Conservation (phyloP, 257 asterid species). For the Solanum bulbocastanum region DNA sequence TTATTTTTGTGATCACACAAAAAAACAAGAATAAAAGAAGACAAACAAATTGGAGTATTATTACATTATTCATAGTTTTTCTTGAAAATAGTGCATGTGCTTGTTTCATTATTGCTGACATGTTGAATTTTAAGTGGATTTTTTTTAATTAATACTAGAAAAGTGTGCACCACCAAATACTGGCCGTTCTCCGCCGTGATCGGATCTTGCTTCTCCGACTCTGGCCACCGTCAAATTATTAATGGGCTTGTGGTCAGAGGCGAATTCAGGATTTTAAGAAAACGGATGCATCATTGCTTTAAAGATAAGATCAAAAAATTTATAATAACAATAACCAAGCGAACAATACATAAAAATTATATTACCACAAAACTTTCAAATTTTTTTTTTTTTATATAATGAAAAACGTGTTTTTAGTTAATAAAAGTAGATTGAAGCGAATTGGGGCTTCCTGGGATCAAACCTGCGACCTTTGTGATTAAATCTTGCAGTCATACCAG, state of each 20-base stretch:
- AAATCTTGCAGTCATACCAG: no score
- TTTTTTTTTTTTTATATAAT: no score
- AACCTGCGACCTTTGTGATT: no score
- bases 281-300: no score
- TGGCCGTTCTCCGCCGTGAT: slow-evolving; percentile 11
- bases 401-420: no score
- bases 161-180: slow-evolving; percentile 4
- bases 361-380: no score
- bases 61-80: background rate
- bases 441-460: no score
- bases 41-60: background rate
- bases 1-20: background rate
- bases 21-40: background rate
- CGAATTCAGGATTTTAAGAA: no score
- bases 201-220: slow-evolving; percentile 10
- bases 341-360: no score
- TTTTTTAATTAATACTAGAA: background rate
- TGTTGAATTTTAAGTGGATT: background rate
- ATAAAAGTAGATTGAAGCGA: no score
- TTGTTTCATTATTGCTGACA: slow-evolving; percentile 31
- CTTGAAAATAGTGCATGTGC: slow-evolving; percentile 9
- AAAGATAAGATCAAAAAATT: no score
- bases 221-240: background rate
- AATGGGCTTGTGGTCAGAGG: background rate
- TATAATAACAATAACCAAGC: no score